A percentile compares a stretch with the other conserved stretches of the same genome.
phyloP scores from a whole-genome alignment of 108 stramenopile genomes.

The Mayamaea pseudoterrestris region DNA sequence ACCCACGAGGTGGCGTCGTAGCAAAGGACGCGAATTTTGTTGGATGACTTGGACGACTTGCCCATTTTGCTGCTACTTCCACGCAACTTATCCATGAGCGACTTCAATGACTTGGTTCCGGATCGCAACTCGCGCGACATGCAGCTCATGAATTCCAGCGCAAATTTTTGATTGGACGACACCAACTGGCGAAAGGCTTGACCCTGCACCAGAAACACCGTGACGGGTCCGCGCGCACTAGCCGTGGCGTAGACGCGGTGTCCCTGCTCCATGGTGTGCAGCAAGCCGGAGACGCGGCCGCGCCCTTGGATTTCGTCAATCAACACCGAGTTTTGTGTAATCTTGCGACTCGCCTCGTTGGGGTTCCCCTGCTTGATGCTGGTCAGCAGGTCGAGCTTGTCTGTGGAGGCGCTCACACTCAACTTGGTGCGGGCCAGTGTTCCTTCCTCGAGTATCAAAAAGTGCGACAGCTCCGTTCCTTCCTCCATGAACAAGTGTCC shows the following conservation, averaged over 20 bases:
- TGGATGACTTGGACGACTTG: background rate
- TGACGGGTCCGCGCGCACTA: conserved; percentile 19
- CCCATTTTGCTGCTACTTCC: background rate
- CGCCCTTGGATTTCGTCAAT: conserved; percentile 25
- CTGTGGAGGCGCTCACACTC: conserved; percentile 9
- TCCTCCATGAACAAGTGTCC: conserved; percentile 47
- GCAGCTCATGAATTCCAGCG: conserved; percentile 17
- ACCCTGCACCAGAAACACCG: conserved; percentile 26
- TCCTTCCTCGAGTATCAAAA: conserved; percentile 37
- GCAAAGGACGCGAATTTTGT: conserved; percentile 33
- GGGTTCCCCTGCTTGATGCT: background rate
- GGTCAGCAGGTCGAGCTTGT: conserved; percentile 2
- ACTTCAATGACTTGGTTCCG: conserved; percentile 15
- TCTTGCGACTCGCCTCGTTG: background rate
- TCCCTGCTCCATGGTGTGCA: conserved; percentile 18
- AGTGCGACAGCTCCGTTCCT: conserved; percentile 19
- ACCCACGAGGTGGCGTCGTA: conserved; percentile 59
- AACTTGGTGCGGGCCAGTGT: conserved; percentile 29
- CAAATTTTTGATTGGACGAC: conserved; percentile 16
- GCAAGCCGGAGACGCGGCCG: conserved; percentile 28
- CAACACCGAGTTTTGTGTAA: conserved; percentile 11
- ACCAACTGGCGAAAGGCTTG: conserved; percentile 20
- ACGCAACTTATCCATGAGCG: conserved; percentile 9
- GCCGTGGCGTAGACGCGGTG: conserved; percentile 31
- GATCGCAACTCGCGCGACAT: conserved; percentile 15